A percentile compares a stretch with the other conserved stretches of the same genome.
Conservation (phyloP, 495 filamentous ascomycete genomes). For the Podospora fimiseda region DNA sequence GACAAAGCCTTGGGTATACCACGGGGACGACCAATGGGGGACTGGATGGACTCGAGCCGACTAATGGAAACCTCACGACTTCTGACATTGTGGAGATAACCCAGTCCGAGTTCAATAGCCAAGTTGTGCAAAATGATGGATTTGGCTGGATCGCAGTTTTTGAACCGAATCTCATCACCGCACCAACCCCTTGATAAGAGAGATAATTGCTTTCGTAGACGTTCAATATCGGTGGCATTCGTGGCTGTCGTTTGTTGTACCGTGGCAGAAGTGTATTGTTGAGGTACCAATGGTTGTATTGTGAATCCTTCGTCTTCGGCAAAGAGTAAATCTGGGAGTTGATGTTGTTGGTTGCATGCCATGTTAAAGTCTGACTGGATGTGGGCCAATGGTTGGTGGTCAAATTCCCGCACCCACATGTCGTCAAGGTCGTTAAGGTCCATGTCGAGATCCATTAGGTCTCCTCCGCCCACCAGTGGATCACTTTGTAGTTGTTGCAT, state of each 20-base stretch:
- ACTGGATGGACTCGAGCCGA: slow-evolving; percentile 8
- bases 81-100: slow-evolving; percentile 19
- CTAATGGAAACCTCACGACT: slow-evolving; percentile 17
- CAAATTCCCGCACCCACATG: slow-evolving; percentile 14
- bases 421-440: slow-evolving; percentile 13
- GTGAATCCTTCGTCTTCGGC: slow-evolving; percentile 22
- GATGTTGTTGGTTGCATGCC: slow-evolving; percentile 34
- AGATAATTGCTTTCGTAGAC: slow-evolving; percentile 22
- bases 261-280: too few species aligned
- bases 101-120: slow-evolving; percentile 22
- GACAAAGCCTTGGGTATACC: background rate
- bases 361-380: slow-evolving; percentile 30
- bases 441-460: slow-evolving; percentile 44
- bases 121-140: slow-evolving; percentile 20
- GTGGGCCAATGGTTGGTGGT: slow-evolving; percentile 5
- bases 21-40: background rate
- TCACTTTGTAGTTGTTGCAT: too few species aligned
- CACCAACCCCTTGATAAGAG: slow-evolving; percentile 23
- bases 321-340: slow-evolving; percentile 20
- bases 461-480: too few species aligned
- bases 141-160: slow-evolving; percentile 25
- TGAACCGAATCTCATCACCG: slow-evolving; percentile 27
- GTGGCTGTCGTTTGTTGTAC: background rate
- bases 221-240: slow-evolving; percentile 11
- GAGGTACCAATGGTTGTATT: too few species aligned